A percentile compares a stretch with the other conserved stretches of the same genome.
Conservation (phyloP, 202 grass and related monocot genomes). For the Setaria italica region DNA sequence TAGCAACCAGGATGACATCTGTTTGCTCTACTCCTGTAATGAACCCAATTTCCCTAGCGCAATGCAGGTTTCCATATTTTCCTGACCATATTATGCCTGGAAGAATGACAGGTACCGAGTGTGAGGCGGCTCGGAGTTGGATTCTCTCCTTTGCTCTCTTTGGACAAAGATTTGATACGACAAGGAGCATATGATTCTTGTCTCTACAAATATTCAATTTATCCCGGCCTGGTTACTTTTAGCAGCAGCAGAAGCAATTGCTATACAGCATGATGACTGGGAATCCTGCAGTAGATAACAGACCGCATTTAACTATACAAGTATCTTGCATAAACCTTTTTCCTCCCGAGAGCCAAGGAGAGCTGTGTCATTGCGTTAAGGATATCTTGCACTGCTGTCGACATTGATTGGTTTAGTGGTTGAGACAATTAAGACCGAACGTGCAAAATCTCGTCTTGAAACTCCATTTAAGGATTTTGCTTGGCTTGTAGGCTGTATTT, state of each 20-base stretch:
- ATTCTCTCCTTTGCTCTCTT: constrained; percentile 42
- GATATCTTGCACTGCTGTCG: not conserved
- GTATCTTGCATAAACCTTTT: not conserved
- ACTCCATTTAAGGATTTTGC: not conserved
- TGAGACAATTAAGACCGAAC: not conserved
- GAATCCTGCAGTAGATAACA: no score
- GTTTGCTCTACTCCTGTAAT: not conserved
- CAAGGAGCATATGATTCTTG: constrained; percentile 39
- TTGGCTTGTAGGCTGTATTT: not conserved
- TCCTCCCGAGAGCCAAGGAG: no score
- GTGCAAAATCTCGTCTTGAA: not conserved
- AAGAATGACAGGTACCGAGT: constrained; percentile 8
- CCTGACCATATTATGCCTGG: not conserved
- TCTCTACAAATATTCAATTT: constrained; percentile 5
- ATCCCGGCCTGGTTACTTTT: not conserved
- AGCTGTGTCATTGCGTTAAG: not conserved
- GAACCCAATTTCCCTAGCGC: constrained; percentile 18
- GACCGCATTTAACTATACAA: not conserved
- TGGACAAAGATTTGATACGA: not conserved
- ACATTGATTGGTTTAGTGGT: not conserved
- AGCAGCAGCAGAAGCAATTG: not conserved
- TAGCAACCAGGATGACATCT: not conserved
- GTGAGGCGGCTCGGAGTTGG: constrained; percentile 14
- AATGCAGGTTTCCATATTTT: constrained; percentile 32
- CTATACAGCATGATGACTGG: not conserved